A percentile compares a stretch with the other conserved stretches of the same genome.
Evolutionary conservation across 1,139 yeast genomes (phyloP).

Genomic region (Zygotorulaspora mrakii): DNA sequence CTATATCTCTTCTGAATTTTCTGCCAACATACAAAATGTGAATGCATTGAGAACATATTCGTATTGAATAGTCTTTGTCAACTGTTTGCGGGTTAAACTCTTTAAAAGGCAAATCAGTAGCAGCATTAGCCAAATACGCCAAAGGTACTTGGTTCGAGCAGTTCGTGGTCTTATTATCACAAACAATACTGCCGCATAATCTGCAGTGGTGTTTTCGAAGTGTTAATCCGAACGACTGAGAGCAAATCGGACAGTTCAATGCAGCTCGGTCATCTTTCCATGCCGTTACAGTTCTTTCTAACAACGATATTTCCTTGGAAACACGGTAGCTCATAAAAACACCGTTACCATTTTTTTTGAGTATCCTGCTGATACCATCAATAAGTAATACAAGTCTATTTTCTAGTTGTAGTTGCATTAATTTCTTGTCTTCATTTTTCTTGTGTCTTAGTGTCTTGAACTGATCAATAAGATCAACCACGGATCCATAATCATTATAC

Average conservation of each 20-base stretch:
- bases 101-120: conserved; percentile 31
- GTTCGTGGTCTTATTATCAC: conserved; percentile 57
- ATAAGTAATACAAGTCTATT: conserved; percentile 56
- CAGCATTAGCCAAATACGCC: conserved; percentile 37
- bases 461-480: conserved; percentile 44
- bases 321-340: conserved; percentile 28
- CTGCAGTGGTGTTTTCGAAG: conserved; percentile 84
- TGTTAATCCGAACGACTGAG: conserved; percentile 50
- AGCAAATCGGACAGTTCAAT: conserved; percentile 62
- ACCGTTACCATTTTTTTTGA: conserved; percentile 20
- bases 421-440: conserved; percentile 41
- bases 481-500: conserved; percentile 43
- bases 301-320: conserved; percentile 33
- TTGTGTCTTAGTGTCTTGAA: conserved; percentile 45
- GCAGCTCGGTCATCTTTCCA: conserved; percentile 65
- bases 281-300: conserved; percentile 53
- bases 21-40: conserved; percentile 54
- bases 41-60: conserved; percentile 72
- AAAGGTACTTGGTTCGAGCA: conserved; percentile 77
- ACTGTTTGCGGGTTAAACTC: conserved; percentile 22
- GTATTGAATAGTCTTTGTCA: conserved; percentile 36
- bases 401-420: conserved; percentile 57
- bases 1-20: conserved; percentile 45
- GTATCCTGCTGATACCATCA: conserved; percentile 28
- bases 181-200: conserved; percentile 75